phyloP scores from a whole-genome alignment of 2,329 filamentous ascomycete species.

The Sporothrix schenckii region DNA sequence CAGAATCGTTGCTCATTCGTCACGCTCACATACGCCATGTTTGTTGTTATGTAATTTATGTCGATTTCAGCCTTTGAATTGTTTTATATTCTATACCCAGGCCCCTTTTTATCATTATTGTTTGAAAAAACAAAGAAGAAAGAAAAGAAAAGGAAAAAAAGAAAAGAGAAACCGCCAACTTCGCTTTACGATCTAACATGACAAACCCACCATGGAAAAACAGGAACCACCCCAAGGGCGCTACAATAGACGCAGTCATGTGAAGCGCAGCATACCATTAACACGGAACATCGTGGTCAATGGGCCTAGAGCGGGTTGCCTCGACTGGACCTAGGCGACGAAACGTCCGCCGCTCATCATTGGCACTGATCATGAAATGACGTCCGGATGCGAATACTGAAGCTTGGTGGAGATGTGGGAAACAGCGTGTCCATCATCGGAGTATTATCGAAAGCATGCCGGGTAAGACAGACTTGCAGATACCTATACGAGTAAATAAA shows the following conservation, averaged over 20 bases:
- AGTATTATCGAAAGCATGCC: neutral
- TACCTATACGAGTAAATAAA: neutral
- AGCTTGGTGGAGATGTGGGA: neutral
- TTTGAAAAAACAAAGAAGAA: too few species aligned
- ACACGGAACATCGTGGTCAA: neutral
- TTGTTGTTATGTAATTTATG: neutral
- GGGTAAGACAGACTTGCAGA: neutral
- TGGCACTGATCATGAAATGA: slow-evolving; percentile 6
- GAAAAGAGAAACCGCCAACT: neutral
- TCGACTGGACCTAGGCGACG: slow-evolving; percentile 14
- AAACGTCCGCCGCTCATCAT: neutral
- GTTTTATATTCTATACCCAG: neutral
- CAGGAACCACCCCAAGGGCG: neutral
- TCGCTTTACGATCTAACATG: neutral
- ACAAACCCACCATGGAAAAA: neutral
- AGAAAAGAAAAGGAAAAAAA: too few species aligned
- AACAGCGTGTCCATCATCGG: neutral
- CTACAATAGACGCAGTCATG: neutral
- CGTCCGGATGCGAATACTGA: too few species aligned
- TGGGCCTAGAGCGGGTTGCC: neutral
- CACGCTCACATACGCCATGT: neutral
- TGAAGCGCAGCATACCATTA: neutral
- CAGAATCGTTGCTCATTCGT: neutral
- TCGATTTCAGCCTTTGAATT: neutral
- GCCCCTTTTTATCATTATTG: too few species aligned